Evolutionary conservation across 257 asterid genomes (phyloP).

Genomic region (Forsythia viridissima): DNA sequence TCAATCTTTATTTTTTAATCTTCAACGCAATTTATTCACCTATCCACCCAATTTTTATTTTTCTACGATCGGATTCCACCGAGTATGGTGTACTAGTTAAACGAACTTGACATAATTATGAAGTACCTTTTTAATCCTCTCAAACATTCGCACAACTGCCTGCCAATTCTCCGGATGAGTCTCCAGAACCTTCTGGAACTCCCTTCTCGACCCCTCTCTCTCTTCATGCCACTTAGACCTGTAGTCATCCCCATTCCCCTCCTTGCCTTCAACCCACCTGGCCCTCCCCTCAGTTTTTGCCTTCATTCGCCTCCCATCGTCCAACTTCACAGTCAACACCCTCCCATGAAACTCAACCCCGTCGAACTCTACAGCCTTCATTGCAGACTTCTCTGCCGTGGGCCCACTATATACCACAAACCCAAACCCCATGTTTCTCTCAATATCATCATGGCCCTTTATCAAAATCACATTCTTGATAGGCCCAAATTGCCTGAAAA

Average conservation of each 20-base stretch:
- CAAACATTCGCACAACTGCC: slow-evolving; percentile 79
- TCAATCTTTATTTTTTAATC: no score
- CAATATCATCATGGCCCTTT: slow-evolving; percentile 77
- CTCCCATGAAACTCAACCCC: slow-evolving; percentile 97
- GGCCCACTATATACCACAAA: slow-evolving; percentile 76
- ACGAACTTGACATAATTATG: slow-evolving; percentile 6
- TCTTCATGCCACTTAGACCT: slow-evolving; percentile 92
- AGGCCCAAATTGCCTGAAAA: slow-evolving; percentile 94
- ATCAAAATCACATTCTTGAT: slow-evolving; percentile 77
- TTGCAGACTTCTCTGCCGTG: slow-evolving; percentile 80
- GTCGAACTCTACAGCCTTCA: slow-evolving; percentile 95
- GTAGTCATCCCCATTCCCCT: slow-evolving; percentile 40
- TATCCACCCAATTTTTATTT: no score
- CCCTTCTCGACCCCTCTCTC: slow-evolving; percentile 74
- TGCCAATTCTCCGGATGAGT: slow-evolving; percentile 94
- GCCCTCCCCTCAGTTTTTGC: slow-evolving; percentile 48
- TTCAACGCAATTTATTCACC: no score
- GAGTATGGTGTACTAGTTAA: neutral
- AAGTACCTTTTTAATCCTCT: slow-evolving; percentile 85
- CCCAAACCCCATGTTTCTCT: slow-evolving; percentile 94
- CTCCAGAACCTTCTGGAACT: slow-evolving; percentile 72
- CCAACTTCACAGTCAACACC: slow-evolving; percentile 82
- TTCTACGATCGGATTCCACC: no score
- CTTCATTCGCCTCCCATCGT: slow-evolving; percentile 75
- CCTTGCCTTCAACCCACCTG: slow-evolving; percentile 59